Evolutionary conservation across 306 rosid species (phyloP).

Genomic region (Medicago arabica): DNA sequence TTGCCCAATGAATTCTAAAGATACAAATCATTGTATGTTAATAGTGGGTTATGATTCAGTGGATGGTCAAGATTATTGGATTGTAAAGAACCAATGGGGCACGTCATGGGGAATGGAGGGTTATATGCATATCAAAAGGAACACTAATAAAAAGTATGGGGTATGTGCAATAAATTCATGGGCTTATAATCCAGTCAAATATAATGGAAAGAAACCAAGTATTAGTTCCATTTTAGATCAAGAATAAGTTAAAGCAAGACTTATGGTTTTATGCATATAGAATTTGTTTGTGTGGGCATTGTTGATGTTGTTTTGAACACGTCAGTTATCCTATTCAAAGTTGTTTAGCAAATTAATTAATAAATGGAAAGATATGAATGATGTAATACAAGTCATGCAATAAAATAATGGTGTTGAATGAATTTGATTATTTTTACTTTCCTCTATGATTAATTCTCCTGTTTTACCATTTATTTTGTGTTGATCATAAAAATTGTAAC

Average conservation of each 20-base stretch:
- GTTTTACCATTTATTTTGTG: no score
- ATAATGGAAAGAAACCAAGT: not conserved
- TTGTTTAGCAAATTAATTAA: no score
- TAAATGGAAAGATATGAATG: no score
- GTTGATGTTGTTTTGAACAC: not conserved
- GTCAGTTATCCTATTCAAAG: not conserved
- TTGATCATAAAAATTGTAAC: no score
- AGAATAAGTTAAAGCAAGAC: not conserved
- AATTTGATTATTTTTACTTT: no score
- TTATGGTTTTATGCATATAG: not conserved
- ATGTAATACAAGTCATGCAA: no score
- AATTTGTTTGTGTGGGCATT: not conserved
- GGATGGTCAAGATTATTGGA: constrained; percentile 59
- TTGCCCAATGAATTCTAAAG: not conserved
- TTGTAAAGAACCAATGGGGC: constrained; percentile 68
- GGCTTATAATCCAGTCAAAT: constrained; percentile 17
- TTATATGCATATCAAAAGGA: constrained; percentile 56
- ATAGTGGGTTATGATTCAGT: constrained; percentile 54
- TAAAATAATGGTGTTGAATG: no score
- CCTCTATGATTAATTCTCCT: no score
- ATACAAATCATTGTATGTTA: constrained; percentile 35
- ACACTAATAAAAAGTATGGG: constrained; percentile 29
- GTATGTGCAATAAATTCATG: constrained; percentile 27
- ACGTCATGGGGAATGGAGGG: constrained; percentile 59
- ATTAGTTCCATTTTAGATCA: not conserved